Conservation (phyloP, 2,329 filamentous ascomycete species). For the Ophiostoma triangulosporum region DNA sequence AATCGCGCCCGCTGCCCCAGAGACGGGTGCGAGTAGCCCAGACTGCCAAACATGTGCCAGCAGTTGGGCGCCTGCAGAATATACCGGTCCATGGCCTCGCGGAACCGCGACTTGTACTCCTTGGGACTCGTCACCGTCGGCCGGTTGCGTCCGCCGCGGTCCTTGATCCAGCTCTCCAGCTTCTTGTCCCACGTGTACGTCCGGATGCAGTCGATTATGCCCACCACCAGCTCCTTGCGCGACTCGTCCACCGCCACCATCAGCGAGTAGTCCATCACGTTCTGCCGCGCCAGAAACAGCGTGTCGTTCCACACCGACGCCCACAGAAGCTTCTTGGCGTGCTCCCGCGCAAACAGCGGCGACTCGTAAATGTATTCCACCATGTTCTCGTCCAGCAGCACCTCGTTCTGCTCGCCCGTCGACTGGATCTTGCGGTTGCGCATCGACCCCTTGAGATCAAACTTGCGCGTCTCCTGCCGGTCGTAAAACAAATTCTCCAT, state of each 20-base stretch:
- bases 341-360: constrained; percentile 85
- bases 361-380: constrained; percentile 98
- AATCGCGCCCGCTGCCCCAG: constrained; percentile 13
- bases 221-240: constrained; percentile 82
- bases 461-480: constrained; percentile 73
- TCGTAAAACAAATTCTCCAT: constrained; percentile 99
- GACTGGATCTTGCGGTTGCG: constrained; percentile 93
- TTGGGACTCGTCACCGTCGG: constrained; percentile 95
- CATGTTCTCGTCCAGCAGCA: constrained; percentile 95
- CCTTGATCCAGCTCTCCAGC: constrained; percentile 99
- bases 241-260: constrained; percentile 96
- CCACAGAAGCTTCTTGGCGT: constrained; percentile 85
- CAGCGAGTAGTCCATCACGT: constrained; percentile 97
- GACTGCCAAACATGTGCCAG: constrained; percentile 52
- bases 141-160: constrained; percentile 69
- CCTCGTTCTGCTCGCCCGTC: constrained; percentile 91
- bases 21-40: constrained; percentile 15
- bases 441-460: constrained; percentile 97
- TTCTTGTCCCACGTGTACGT: constrained; percentile 99
- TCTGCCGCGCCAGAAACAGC: constrained; percentile 81
- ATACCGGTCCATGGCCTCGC: constrained; percentile 72
- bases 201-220: constrained; percentile 95
- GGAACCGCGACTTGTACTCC: constrained; percentile 91
- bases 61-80: constrained; percentile 63
- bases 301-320: constrained; percentile 97